These are phyloP conservation scores for Mycena filopes DNA, from an alignment of 768 basidiomycete genomes.

Conservation along the genomic window DNA sequence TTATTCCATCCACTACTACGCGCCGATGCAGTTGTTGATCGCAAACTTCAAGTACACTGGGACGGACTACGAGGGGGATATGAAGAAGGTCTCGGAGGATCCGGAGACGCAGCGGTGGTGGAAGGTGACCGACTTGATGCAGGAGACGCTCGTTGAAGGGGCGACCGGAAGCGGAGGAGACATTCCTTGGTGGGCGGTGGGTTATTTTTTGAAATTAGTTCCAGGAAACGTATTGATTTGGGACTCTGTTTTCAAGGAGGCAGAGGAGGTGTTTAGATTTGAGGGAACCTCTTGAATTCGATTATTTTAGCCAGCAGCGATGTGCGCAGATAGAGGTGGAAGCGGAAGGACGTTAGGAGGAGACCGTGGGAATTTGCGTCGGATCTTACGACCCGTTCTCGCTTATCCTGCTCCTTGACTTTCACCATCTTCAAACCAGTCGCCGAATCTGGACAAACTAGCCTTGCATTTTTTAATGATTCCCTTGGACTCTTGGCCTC, in stretches of 20 bases:
- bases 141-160: slow-evolving; percentile 77
- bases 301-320: no score
- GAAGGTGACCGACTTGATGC: slow-evolving; percentile 81
- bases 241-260: slow-evolving; percentile 42
- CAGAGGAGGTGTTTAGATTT: slow-evolving; percentile 79
- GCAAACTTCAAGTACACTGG: slow-evolving; percentile 85
- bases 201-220: slow-evolving; percentile 28
- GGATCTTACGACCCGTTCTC: no score
- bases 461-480: no score
- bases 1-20: slow-evolving; percentile 81
- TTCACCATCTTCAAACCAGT: no score
- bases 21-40: slow-evolving; percentile 71
- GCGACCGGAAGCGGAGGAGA: slow-evolving; percentile 76
- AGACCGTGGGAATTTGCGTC: no score
- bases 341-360: no score
- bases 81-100: slow-evolving; percentile 71
- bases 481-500: no score
- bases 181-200: slow-evolving; percentile 78
- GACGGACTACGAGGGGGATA: slow-evolving; percentile 70
- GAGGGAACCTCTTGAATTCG: slow-evolving; percentile 50
- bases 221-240: background rate
- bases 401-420: no score
- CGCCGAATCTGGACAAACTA: no score
- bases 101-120: slow-evolving; percentile 82
- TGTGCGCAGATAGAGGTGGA: no score